Percentiles rank a stretch among this genome's conserved stretches.
Conservation (phyloP, 2,329 filamentous ascomycete genomes). For the Colletotrichum phormii region DNA sequence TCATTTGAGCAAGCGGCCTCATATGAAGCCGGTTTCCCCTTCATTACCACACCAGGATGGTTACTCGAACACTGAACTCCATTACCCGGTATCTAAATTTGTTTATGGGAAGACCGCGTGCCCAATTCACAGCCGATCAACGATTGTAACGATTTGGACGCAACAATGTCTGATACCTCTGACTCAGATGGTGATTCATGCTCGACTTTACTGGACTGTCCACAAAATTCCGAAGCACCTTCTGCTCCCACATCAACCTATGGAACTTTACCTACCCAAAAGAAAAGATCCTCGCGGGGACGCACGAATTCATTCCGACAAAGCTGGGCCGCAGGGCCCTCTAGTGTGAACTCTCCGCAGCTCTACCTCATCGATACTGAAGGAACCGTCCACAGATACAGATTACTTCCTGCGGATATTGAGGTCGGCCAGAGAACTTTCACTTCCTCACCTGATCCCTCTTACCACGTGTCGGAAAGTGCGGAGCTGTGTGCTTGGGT, state of each 20-base stretch:
- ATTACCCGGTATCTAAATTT: not conserved
- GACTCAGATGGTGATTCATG: not conserved
- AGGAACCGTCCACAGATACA: not conserved
- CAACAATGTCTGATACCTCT: not conserved
- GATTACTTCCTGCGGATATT: not conserved
- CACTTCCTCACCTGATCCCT: not conserved
- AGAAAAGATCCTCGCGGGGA: not conserved
- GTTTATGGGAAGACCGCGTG: too few species aligned
- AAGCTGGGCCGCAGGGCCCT: not conserved
- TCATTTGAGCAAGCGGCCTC: not conserved
- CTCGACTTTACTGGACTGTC: not conserved
- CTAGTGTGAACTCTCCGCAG: not conserved
- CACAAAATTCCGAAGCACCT: not conserved
- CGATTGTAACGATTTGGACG: not conserved
- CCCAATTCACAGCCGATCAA: not conserved
- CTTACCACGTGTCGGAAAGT: not conserved
- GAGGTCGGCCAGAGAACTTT: not conserved
- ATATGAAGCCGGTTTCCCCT: not conserved
- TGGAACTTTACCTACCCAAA: not conserved
- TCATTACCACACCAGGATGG: not conserved
- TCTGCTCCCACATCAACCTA: not conserved
- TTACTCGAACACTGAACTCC: not conserved
- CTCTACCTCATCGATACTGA: not conserved
- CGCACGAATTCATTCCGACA: not conserved
- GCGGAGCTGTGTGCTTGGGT: not conserved